Evolutionary conservation across 352 stramenopile species (phyloP).

Genomic region (Thalassiosira hispida): DNA sequence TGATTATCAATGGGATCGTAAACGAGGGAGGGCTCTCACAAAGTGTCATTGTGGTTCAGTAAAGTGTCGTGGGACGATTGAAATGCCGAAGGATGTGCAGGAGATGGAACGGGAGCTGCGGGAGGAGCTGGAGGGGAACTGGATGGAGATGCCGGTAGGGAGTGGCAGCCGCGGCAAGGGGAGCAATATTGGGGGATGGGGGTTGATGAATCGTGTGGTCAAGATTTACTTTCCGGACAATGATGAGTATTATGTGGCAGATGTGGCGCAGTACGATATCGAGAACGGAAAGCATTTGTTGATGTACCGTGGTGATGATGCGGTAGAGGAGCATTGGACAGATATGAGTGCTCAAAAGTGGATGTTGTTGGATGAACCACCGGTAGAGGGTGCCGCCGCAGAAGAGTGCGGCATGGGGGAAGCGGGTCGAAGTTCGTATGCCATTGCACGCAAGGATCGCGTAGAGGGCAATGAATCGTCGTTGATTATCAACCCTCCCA

Average conservation of each 20-base stretch:
- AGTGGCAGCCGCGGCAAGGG: slow-evolving; percentile 7
- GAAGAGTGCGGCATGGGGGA: background rate
- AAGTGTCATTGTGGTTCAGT: slow-evolving; percentile 81
- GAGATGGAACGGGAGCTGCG: slow-evolving; percentile 59
- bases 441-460: slow-evolving; percentile 66
- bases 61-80: slow-evolving; percentile 79
- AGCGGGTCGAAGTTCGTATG: slow-evolving; percentile 42
- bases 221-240: slow-evolving; percentile 77
- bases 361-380: slow-evolving; percentile 77
- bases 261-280: slow-evolving; percentile 80
- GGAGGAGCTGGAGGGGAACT: slow-evolving; percentile 61
- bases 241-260: slow-evolving; percentile 77
- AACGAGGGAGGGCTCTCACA: slow-evolving; percentile 74
- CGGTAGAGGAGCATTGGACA: slow-evolving; percentile 78
- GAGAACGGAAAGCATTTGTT: slow-evolving; percentile 71
- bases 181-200: slow-evolving; percentile 49
- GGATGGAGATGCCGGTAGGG: slow-evolving; percentile 45
- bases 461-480: background rate
- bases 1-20: slow-evolving; percentile 87
- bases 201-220: slow-evolving; percentile 82
- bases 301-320: slow-evolving; percentile 72
- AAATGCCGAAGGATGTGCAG: slow-evolving; percentile 60
- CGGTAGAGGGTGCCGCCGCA: background rate
- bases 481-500: slow-evolving; percentile 31
- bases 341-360: slow-evolving; percentile 78